These are phyloP conservation scores for Scheffersomyces stipitis DNA, from an alignment of 805 yeast genomes.

Conservation along the genomic window DNA sequence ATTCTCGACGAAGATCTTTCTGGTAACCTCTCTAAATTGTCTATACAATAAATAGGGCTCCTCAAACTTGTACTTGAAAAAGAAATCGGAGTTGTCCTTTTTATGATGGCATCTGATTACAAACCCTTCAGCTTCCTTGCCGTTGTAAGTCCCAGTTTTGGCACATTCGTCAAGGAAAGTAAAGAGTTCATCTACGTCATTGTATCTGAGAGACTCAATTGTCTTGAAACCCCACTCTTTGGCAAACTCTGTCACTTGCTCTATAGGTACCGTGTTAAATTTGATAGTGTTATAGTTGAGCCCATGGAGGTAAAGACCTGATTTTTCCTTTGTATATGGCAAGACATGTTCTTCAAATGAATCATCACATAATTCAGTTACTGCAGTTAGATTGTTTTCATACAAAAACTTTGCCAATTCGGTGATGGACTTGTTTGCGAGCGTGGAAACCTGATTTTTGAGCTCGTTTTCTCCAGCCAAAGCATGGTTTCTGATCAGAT, in stretches of 20 bases:
- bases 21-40: conserved; percentile 86
- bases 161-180: conserved; percentile 56
- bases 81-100: conserved; percentile 45
- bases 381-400: conserved; percentile 68
- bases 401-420: conserved; percentile 60
- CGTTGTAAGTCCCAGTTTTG: conserved; percentile 67
- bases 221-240: conserved; percentile 64
- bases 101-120: conserved; percentile 66
- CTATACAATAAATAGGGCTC: conserved; percentile 93
- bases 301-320: conserved; percentile 92
- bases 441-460: conserved; percentile 46
- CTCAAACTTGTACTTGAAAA: conserved; percentile 92
- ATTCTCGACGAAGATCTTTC: conserved; percentile 41
- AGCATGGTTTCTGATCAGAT: conserved; percentile 66
- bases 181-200: conserved; percentile 42
- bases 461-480: conserved; percentile 64
- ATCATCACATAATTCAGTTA: conserved; percentile 92
- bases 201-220: conserved; percentile 48
- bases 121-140: conserved; percentile 86
- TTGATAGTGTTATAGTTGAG: conserved; percentile 64
- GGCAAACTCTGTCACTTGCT: conserved; percentile 60
- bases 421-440: conserved; percentile 33
- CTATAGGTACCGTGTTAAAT: conserved; percentile 67
- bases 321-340: conserved; percentile 59
- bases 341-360: conserved; percentile 90